Evolutionary conservation across 306 rosid genomes (phyloP).

Genomic region (Astragalus glycyphyllos): DNA sequence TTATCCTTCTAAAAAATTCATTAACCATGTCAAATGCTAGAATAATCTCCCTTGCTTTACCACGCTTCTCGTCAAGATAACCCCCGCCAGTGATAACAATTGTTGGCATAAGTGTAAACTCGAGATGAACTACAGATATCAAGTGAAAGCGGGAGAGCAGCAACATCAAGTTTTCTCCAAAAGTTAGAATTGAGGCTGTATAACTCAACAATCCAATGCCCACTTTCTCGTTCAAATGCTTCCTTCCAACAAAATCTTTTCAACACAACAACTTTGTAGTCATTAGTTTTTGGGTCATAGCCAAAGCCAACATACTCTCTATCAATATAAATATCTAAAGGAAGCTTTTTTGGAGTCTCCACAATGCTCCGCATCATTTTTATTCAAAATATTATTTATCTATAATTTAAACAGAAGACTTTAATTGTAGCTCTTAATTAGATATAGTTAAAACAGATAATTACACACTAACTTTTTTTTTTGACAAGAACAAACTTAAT

Average conservation of each 20-base stretch:
- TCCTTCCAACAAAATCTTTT: slow-evolving; percentile 16
- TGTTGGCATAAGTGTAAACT: slow-evolving; percentile 32
- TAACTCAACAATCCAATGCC: slow-evolving; percentile 26
- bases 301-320: slow-evolving; percentile 23
- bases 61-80: background rate
- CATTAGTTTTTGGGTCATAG: slow-evolving; percentile 28
- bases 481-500: too few relatives aligned
- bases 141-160: background rate
- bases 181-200: slow-evolving; percentile 36
- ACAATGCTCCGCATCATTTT: too few relatives aligned
- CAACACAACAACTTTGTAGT: slow-evolving; percentile 36
- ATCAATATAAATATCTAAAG: too few relatives aligned
- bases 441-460: too few relatives aligned
- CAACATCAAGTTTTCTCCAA: slow-evolving; percentile 32
- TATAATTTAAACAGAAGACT: too few relatives aligned
- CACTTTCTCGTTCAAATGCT: slow-evolving; percentile 12
- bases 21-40: slow-evolving; percentile 35
- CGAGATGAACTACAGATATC: background rate
- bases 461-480: too few relatives aligned
- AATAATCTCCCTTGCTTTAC: background rate
- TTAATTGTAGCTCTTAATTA: too few relatives aligned
- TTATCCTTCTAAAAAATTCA: slow-evolving; percentile 32
- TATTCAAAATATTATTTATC: too few relatives aligned
- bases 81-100: slow-evolving; percentile 43
- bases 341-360: too few relatives aligned